These are phyloP conservation scores for Fusarium brachygibbosum DNA, from an alignment of 2,329 filamentous ascomycete genomes.

Conservation along the genomic window DNA sequence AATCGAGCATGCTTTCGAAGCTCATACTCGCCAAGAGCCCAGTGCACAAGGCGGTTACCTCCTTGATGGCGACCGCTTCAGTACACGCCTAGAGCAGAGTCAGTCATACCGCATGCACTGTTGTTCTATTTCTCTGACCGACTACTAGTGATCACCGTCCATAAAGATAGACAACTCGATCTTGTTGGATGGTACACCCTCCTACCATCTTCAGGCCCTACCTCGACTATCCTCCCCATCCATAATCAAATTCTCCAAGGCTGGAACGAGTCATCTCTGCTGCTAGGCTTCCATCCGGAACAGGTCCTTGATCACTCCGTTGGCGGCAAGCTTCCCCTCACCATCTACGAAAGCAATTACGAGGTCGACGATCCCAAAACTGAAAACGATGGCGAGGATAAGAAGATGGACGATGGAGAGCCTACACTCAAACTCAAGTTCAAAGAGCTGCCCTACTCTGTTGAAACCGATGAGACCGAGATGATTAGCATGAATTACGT, in stretches of 20 bases:
- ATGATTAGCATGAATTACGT: conserved; percentile 98
- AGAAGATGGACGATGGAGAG: conserved; percentile 78
- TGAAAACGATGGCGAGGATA: conserved; percentile 70
- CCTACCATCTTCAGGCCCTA: conserved; percentile 79
- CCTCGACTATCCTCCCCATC: conserved; percentile 75
- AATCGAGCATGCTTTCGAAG: conserved; percentile 93
- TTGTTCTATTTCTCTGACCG: conserved; percentile 4
- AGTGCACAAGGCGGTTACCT: conserved; percentile 68
- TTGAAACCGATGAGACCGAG: conserved; percentile 95
- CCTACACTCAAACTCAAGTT: conserved; percentile 76
- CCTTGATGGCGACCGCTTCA: conserved; percentile 80
- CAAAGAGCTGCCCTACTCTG: conserved; percentile 84
- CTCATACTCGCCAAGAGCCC: conserved; percentile 65
- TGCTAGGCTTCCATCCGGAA: conserved; percentile 87
- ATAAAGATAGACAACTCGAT: conserved; percentile 85
- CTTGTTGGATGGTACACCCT: conserved; percentile 95
- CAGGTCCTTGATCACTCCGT: conserved; percentile 67
- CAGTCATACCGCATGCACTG: conserved; percentile 50
- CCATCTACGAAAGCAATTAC: conserved; percentile 87
- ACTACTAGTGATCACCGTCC: conserved; percentile 83
- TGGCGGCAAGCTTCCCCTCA: conserved; percentile 87
- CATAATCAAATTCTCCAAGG: conserved; percentile 81
- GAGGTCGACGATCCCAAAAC: conserved; percentile 73
- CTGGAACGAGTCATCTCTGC: conserved; percentile 87
- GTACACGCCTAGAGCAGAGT: conserved; percentile 87